Conservation (phyloP, 257 asterid genomes). For the Salvia hispanica region DNA sequence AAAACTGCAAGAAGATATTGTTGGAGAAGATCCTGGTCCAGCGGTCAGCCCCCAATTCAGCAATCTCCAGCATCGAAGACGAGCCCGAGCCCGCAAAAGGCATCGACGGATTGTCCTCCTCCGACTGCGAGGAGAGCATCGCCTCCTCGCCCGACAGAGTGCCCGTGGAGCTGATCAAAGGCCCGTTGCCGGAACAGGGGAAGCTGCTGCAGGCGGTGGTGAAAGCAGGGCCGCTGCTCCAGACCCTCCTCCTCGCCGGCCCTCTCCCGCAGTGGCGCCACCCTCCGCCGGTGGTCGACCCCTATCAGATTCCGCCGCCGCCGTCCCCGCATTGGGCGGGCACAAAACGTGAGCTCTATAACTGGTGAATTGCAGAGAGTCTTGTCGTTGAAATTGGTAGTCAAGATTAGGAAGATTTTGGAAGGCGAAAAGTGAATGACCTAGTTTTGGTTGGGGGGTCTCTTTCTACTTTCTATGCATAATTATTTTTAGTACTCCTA, state of each 20-base stretch:
- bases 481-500: slow-evolving; percentile 1
- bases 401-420: slow-evolving; percentile 39
- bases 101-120: slow-evolving; percentile 42
- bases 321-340: slow-evolving; percentile 43
- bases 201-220: slow-evolving; percentile 72
- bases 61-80: slow-evolving; percentile 58
- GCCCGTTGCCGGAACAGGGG: slow-evolving; percentile 80
- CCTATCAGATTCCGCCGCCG: slow-evolving; percentile 67
- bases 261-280: slow-evolving; percentile 95
- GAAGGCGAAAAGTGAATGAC: background rate
- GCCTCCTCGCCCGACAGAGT: slow-evolving; percentile 49
- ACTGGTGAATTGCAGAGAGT: slow-evolving; percentile 31
- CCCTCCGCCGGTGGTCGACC: slow-evolving; percentile 82
- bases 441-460: slow-evolving; percentile 30
- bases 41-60: slow-evolving; percentile 51
- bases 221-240: slow-evolving; percentile 84
- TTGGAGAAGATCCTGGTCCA: slow-evolving; percentile 43
- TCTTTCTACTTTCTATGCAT: slow-evolving; percentile 1
- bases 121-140: slow-evolving; percentile 77
- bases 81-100: slow-evolving; percentile 65
- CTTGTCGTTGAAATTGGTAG: slow-evolving; percentile 4
- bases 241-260: slow-evolving; percentile 79
- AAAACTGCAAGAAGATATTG: slow-evolving; percentile 43
- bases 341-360: slow-evolving; percentile 56
- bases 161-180: slow-evolving; percentile 25